Evolutionary conservation across 2,329 filamentous ascomycete species (phyloP).

Genomic region (Cytospora leucostoma): DNA sequence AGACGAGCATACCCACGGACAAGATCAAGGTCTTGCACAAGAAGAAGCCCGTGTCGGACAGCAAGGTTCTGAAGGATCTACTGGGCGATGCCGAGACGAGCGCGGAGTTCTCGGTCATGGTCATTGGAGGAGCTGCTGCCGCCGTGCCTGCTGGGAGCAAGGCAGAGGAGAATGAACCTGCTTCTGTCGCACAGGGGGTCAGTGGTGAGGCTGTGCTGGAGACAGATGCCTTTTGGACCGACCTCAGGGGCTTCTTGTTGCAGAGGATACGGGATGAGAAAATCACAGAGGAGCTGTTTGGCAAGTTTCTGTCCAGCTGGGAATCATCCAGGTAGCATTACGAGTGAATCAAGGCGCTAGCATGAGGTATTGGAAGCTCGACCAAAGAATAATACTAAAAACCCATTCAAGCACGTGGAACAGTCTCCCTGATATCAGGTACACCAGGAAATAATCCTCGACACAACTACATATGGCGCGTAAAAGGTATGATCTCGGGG

Average conservation of each 20-base stretch:
- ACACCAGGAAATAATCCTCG: background rate
- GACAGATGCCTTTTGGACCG: constrained; percentile 80
- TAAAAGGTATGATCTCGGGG: background rate
- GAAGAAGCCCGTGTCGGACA: constrained; percentile 82
- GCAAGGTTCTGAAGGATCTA: constrained; percentile 75
- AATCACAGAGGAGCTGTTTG: constrained; percentile 63
- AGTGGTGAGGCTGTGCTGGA: constrained; percentile 62
- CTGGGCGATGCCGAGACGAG: constrained; percentile 55
- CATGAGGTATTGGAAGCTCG: background rate
- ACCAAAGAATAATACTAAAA: background rate
- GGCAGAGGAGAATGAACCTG: constrained; percentile 43
- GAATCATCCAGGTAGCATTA: constrained; percentile 37
- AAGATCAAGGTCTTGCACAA: constrained; percentile 86
- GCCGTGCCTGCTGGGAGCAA: constrained; percentile 37
- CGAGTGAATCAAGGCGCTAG: background rate
- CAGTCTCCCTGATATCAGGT: background rate
- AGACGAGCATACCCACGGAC: constrained; percentile 65
- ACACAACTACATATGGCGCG: background rate
- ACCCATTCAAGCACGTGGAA: constrained; percentile 2
- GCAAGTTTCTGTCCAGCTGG: constrained; percentile 73
- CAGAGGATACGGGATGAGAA: constrained; percentile 75
- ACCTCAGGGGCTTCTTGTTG: constrained; percentile 77
- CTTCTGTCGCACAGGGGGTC: constrained; percentile 51
- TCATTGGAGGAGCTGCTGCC: constrained; percentile 23
- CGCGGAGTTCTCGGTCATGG: constrained; percentile 80